Percentiles rank a stretch among this genome's conserved stretches.
Evolutionary conservation across 1,284 basidiomycete species (phyloP).

Genomic region (Puccinia novopanici): DNA sequence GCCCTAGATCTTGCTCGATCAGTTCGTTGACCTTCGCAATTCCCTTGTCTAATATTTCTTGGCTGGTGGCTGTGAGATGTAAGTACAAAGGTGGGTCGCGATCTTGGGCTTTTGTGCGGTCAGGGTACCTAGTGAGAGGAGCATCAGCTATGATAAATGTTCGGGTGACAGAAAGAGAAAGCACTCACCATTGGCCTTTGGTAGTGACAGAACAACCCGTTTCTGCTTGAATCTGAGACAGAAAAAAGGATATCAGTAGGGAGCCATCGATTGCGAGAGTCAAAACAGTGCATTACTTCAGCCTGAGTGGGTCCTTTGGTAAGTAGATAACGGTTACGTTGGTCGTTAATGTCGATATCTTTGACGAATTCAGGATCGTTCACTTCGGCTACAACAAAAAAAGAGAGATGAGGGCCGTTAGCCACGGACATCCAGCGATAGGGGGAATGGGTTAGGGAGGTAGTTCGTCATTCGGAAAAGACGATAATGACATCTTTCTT

Average conservation of each 20-base stretch:
- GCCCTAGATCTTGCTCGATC: conserved; percentile 79
- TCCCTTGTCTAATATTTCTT: conserved; percentile 77
- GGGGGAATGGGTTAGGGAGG: no score
- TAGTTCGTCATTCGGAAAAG: background rate
- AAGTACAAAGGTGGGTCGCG: conserved; percentile 92
- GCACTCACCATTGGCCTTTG: conserved; percentile 77
- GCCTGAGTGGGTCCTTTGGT: conserved; percentile 94
- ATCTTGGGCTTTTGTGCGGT: conserved; percentile 80
- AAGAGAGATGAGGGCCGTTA: background rate
- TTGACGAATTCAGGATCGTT: conserved; percentile 69
- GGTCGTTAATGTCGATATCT: conserved; percentile 96
- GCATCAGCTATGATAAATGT: no score
- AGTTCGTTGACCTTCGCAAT: conserved; percentile 82
- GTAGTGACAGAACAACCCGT: conserved; percentile 87
- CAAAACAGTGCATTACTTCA: conserved; percentile 61
- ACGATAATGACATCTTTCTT: background rate
- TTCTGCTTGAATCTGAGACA: conserved; percentile 71
- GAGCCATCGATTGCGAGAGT: background rate
- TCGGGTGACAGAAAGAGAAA: background rate
- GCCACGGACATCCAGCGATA: background rate
- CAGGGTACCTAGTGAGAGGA: conserved; percentile 63
- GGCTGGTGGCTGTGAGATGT: conserved; percentile 81
- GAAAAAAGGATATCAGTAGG: background rate
- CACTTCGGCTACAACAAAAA: conserved; percentile 26
- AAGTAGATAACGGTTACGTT: conserved; percentile 89